Base-by-base conservation (phyloP, 192 early-diverging fungal genomes). In the Backusella westeae region DNA sequence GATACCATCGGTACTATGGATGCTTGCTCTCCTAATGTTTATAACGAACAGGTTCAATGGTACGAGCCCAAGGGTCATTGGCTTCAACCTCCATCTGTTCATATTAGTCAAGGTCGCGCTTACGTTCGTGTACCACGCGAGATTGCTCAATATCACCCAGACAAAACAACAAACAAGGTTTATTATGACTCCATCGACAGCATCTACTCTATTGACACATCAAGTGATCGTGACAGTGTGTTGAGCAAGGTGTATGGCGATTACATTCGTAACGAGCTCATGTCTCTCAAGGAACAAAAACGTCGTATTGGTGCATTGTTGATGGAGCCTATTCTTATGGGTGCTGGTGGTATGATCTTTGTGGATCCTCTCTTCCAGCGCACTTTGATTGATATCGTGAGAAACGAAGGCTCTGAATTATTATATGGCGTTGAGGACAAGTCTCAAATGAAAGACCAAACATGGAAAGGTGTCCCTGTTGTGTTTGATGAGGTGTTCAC, bases 1-100 rank as follows among this genome's bases (percentile, higher is more conserved):
- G 94, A 96, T 73, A 96, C 94, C 1, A 95, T 94, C 52, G 94
- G 94, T 32, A 88, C 90, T 26, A 96, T 96, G 94, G 89, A 93
- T 77, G 90, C 91, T 5, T 92, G 90, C 73, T 85, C 87, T 41
- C 92, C 93, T 35, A 93, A 90, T 67, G 82, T 88, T 8, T 94
- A 89, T 75, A 95, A 95, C 73, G 83, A 82, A 23, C 80, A 89
- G 39, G 90, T 94, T 17, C 79, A 86, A 53, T 94, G 93, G 93
- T 94, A 91, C 59, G 75, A 84, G 41, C 84, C 86, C 3, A 80
- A 80, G 41, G 93, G 93, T 6, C 75, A 87, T n/a, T 94, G 93
- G 93, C 88, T 94, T 72, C 74, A 78, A 7, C 91, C 93, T 9
- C 93, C 93, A 15, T 84, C 81, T 6, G 85, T 91, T 21, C 77